phyloP scores from a whole-genome alignment of 768 basidiomycete species.

The Chalciporus pseudorubinellus region DNA sequence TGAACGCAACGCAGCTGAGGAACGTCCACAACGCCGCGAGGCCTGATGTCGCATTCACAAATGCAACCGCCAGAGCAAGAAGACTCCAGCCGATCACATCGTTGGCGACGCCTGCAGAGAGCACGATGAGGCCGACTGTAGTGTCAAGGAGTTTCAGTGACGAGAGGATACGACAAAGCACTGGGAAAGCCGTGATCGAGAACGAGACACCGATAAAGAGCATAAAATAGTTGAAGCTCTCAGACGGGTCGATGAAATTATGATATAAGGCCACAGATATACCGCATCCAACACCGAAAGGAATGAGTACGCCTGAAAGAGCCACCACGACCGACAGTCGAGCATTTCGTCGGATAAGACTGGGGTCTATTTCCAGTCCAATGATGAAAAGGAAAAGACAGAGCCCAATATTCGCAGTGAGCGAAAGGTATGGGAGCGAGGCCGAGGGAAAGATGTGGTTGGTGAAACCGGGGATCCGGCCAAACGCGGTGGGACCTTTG shows the following conservation, averaged over 20 bases:
- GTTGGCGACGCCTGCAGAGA: conserved; percentile 90
- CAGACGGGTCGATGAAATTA: conserved; percentile 57
- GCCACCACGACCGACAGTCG: conserved; percentile 67
- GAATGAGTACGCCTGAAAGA: conserved; percentile 77
- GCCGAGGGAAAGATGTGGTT: conserved; percentile 74
- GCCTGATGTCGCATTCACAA: conserved; percentile 85
- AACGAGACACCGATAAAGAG: conserved; percentile 92
- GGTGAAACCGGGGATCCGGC: conserved; percentile 88
- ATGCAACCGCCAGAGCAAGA: conserved; percentile 85
- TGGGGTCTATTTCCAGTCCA: conserved; percentile 85
- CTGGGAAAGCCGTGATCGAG: conserved; percentile 86
- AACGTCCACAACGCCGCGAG: conserved; percentile 86
- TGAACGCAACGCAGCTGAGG: conserved; percentile 76
- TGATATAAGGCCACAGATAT: conserved; percentile 73
- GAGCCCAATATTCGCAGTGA: conserved; percentile 87
- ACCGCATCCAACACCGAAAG: conserved; percentile 84
- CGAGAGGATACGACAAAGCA: conserved; percentile 84
- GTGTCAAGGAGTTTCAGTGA: conserved; percentile 91
- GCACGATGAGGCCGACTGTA: conserved; percentile 86
- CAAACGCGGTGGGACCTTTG: conserved; percentile 53
- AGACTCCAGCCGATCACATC: conserved; percentile 89
- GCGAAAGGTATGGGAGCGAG: conserved; percentile 74
- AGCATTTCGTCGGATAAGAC: conserved; percentile 74
- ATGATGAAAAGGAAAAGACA: conserved; percentile 91
- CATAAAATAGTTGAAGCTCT: conserved; percentile 84